A percentile compares a stretch with the other conserved stretches of the same genome.
Conservation (phyloP, 228 moss, liverwort and hornwort genomes). For the Sphagnum magellanicum region DNA sequence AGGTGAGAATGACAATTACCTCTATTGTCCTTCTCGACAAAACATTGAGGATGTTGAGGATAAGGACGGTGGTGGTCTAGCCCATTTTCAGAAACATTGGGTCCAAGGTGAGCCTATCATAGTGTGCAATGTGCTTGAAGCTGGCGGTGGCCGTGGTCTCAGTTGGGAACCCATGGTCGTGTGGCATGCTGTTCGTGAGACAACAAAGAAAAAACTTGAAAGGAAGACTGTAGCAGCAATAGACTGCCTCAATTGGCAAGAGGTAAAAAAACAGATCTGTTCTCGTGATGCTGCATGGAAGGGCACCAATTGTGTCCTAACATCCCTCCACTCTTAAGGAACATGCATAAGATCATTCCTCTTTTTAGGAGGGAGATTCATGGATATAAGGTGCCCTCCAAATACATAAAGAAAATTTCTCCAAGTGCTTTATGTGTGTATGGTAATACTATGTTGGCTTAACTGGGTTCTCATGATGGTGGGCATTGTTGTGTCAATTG, state of each 20-base stretch:
- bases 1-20: constrained; percentile 20
- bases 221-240: constrained; percentile 78
- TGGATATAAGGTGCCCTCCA: too few species aligned
- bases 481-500: too few species aligned
- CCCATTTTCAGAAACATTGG: constrained; percentile 59
- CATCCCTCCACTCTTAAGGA: too few species aligned
- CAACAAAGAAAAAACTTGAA: constrained; percentile 84
- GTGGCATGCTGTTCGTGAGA: constrained; percentile 98
- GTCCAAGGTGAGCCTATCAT: constrained; percentile 55
- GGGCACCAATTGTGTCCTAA: not conserved
- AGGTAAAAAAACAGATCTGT: constrained; percentile 27
- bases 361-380: too few species aligned
- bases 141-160: constrained; percentile 42
- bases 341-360: too few species aligned
- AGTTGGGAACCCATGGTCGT: constrained; percentile 99
- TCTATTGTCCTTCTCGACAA: constrained; percentile 38
- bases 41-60: constrained; percentile 21
- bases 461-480: too few species aligned
- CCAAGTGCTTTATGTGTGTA: too few species aligned
- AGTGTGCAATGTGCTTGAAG: constrained; percentile 32
- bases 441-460: too few species aligned
- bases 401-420: too few species aligned
- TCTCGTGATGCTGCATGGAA: not conserved
- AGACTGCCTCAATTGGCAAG: constrained; percentile 92
- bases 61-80: constrained; percentile 26